Evolutionary conservation across 2,329 filamentous ascomycete species (phyloP).

Genomic region (Beauveria rudraprayagi): DNA sequence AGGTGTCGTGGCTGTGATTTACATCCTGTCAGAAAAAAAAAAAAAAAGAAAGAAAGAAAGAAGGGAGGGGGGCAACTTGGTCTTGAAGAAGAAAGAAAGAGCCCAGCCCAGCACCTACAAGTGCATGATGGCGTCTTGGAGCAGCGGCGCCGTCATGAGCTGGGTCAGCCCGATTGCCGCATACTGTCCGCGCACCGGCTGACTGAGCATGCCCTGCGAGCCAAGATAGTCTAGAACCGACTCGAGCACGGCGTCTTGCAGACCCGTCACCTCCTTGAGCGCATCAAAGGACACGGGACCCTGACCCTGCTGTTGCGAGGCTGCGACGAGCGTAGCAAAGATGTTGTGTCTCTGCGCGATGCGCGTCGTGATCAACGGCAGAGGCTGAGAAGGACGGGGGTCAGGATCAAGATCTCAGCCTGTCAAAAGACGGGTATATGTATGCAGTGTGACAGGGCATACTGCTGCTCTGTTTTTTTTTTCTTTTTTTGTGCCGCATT

Average conservation of each 20-base stretch:
- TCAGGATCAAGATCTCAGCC: background rate
- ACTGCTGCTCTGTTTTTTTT: too few species aligned
- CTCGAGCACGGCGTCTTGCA: constrained; percentile 11
- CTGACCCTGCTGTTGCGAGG: background rate
- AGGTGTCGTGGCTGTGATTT: constrained; percentile 13
- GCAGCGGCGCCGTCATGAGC: constrained; percentile 11
- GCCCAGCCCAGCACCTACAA: constrained; percentile 8
- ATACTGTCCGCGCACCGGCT: constrained; percentile 9
- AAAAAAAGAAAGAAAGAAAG: background rate
- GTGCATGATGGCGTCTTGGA: constrained; percentile 14
- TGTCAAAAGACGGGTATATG: background rate
- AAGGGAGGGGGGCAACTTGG: background rate
- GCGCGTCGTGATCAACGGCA: constrained; percentile 13
- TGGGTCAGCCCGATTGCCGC: constrained; percentile 12
- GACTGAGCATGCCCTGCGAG: constrained; percentile 12
- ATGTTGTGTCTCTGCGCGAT: constrained; percentile 15
- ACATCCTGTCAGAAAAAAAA: background rate
- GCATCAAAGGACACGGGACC: constrained; percentile 10
- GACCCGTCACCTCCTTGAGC: constrained; percentile 7
- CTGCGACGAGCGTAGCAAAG: constrained; percentile 7
- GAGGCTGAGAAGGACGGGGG: background rate
- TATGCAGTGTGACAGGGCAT: background rate
- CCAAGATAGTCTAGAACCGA: constrained; percentile 14
- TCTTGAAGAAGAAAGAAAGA: background rate
- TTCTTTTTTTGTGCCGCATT: background rate